Evolutionary conservation across 164 flowering plant species (phyloP).

Genomic region (Berberis vulgaris): DNA sequence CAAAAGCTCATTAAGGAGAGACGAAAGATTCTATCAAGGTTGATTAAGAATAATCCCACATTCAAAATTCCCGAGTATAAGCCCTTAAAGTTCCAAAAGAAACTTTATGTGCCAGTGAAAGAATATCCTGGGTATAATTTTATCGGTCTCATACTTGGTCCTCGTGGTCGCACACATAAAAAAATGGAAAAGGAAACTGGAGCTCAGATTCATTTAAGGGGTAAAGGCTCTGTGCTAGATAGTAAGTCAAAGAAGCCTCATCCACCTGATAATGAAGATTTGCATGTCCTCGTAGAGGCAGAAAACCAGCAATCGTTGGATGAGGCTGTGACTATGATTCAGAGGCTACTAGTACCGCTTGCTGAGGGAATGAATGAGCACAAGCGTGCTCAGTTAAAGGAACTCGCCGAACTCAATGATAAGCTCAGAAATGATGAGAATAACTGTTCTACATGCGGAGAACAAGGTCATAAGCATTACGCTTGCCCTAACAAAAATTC

Average conservation of each 20-base stretch:
- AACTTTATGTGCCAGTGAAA: slow-evolving; percentile 39
- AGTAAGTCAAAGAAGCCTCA: slow-evolving; percentile 6
- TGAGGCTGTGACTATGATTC: slow-evolving; percentile 31
- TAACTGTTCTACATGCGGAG: neutral
- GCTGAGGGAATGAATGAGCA: slow-evolving; percentile 19
- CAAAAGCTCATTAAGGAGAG: slow-evolving; percentile 19
- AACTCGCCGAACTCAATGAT: slow-evolving; percentile 25
- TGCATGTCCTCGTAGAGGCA: slow-evolving; percentile 44
- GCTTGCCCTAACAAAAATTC: neutral
- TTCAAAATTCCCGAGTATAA: slow-evolving; percentile 21
- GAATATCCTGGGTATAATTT: slow-evolving; percentile 45
- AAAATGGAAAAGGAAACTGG: slow-evolving; percentile 46
- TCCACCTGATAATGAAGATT: slow-evolving; percentile 26
- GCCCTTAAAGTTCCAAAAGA: slow-evolving; percentile 24
- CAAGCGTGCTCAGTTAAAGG: slow-evolving; percentile 25
- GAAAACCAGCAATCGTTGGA: slow-evolving; percentile 31
- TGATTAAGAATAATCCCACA: slow-evolving; percentile 27
- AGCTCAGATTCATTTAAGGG: slow-evolving; percentile 33
- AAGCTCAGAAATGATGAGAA: neutral
- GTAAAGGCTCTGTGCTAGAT: slow-evolving; percentile 24
- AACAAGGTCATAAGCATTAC: neutral
- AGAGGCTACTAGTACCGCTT: slow-evolving; percentile 34
- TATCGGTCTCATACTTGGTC: slow-evolving; percentile 40
- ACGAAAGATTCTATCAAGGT: slow-evolving; percentile 20
- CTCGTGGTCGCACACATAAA: slow-evolving; percentile 34